These are phyloP conservation scores for Hygrocybe coccinea DNA, from an alignment of 768 basidiomycete genomes.

Conservation along the genomic window DNA sequence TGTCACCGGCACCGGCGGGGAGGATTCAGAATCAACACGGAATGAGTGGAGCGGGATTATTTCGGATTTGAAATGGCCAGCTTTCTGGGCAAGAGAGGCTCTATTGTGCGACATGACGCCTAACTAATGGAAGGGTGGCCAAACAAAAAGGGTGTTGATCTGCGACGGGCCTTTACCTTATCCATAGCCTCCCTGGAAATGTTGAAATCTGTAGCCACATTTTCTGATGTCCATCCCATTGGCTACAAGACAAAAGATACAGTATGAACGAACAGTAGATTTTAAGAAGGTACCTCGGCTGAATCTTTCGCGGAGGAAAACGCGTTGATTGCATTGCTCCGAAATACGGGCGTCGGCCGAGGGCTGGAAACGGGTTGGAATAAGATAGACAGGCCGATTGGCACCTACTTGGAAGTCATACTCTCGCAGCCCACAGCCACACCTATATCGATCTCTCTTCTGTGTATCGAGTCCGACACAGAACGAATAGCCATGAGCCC, in stretches of 20 bases:
- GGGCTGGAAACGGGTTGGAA: conserved; percentile 40
- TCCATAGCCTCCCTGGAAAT: conserved; percentile 27
- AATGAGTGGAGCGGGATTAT: neutral
- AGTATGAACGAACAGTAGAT: neutral
- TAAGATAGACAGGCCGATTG: neutral
- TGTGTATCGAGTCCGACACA: conserved; percentile 81
- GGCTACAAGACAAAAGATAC: conserved; percentile 42
- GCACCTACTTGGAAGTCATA: conserved; percentile 69
- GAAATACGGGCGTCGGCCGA: conserved; percentile 68
- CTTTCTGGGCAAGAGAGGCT: conserved; percentile 47
- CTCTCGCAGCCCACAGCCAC: conserved; percentile 80
- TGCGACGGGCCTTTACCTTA: neutral
- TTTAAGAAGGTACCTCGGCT: conserved; percentile 46
- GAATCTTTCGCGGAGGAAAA: conserved; percentile 68
- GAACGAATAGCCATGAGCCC: conserved; percentile 90
- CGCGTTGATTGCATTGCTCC: conserved; percentile 45
- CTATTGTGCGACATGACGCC: conserved; percentile 84
- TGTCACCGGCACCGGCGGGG: conserved; percentile 35
- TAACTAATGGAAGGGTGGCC: conserved; percentile 49
- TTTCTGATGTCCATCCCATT: conserved; percentile 95
- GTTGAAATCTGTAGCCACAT: conserved; percentile 78
- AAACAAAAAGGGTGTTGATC: neutral
- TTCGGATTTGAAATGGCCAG: neutral
- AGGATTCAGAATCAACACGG: conserved; percentile 26
- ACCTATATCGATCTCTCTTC: conserved; percentile 81